Evolutionary conservation across 345 rosid species (phyloP), one percentile per base, ranked within the genome.

Genomic region (Syzygium oleosum): DNA sequence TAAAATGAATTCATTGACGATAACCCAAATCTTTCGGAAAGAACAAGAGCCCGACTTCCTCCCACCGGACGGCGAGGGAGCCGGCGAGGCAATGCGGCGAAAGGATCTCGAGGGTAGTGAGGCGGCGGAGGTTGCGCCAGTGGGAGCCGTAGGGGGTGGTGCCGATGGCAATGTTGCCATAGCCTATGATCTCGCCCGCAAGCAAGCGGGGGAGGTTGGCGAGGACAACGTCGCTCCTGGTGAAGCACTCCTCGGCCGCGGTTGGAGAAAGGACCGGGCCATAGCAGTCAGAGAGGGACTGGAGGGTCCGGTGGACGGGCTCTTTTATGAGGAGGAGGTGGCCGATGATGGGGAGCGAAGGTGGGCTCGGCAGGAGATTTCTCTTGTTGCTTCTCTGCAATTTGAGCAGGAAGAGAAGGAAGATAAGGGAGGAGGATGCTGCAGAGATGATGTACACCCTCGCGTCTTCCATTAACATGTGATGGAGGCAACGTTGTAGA

Each of bases 121-220:
- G 87, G 25, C 90, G 88, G 27, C 92, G 68, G n/a, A 92, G 90
- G 90, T 90, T 90, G 73, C 92, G 88, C 94, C 94, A 92, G 87
- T 87, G 91, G 49, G 90, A 86, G 10, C 92, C 90, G 55, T 92
- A 90, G 21, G 93, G 84, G 22, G 92, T 84, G 90, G 89, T 85
- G 3, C 55, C 85, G 31, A 92, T 84, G 68, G 58, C 77, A 2
- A 90, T 89, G 88, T 46, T 90, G 88, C 90, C 87, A 65, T 90
- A 85, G 29, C 88, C 93, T 2, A 92, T 38, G 85, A 88, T 38
- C 41, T 38, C 41, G 41, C 41, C 41, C 41, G 4, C 4, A 3
- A 38, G 41, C 41, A 38, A 38, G 41, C 4, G 41, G 41, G 41
- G 41, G 41, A 3, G 41, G 87, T 86, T 86, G 29, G 91, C 91